These are phyloP conservation scores for Sphaerobolus stellatus DNA, from an alignment of 1,284 basidiomycete species.

Conservation along the genomic window DNA sequence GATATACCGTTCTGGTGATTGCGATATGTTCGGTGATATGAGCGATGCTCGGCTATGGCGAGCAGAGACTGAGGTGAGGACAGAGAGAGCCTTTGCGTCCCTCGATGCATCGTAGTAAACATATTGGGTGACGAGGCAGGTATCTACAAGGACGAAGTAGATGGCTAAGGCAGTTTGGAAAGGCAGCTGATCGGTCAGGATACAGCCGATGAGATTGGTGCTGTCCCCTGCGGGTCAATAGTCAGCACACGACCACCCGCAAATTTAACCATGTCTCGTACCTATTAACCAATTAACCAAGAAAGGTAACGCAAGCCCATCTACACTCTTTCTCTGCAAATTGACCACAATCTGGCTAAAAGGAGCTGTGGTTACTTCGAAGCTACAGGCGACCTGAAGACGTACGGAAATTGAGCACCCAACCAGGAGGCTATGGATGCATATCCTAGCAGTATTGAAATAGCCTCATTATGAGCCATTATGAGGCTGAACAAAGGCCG, in stretches of 20 bases:
- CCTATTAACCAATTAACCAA: slow-evolving; percentile 88
- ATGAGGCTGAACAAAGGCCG: background rate
- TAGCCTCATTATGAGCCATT: slow-evolving; percentile 7
- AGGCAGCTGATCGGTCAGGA: slow-evolving; percentile 89
- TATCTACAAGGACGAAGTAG: slow-evolving; percentile 84
- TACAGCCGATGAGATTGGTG: slow-evolving; percentile 86
- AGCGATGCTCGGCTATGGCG: slow-evolving; percentile 16
- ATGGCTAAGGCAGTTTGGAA: slow-evolving; percentile 92
- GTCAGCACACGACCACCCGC: background rate
- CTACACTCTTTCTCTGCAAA: slow-evolving; percentile 68
- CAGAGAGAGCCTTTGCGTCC: slow-evolving; percentile 12
- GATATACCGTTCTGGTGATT: slow-evolving; percentile 1
- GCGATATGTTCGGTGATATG: slow-evolving; percentile 5
- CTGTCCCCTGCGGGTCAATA: slow-evolving; percentile 65
- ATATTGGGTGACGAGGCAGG: slow-evolving; percentile 73
- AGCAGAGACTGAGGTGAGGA: slow-evolving; percentile 29
- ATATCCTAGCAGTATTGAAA: slow-evolving; percentile 57
- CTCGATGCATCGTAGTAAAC: slow-evolving; percentile 59
- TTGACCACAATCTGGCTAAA: slow-evolving; percentile 81
- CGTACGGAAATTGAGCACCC: slow-evolving; percentile 89
- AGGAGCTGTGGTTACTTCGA: background rate
- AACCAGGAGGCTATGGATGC: slow-evolving; percentile 85
- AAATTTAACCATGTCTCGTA: slow-evolving; percentile 35
- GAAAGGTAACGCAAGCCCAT: slow-evolving; percentile 87
- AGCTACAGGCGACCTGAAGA: slow-evolving; percentile 21